These are phyloP conservation scores for Ogataea neopini DNA, from an alignment of 805 yeast genomes.

Conservation along the genomic window DNA sequence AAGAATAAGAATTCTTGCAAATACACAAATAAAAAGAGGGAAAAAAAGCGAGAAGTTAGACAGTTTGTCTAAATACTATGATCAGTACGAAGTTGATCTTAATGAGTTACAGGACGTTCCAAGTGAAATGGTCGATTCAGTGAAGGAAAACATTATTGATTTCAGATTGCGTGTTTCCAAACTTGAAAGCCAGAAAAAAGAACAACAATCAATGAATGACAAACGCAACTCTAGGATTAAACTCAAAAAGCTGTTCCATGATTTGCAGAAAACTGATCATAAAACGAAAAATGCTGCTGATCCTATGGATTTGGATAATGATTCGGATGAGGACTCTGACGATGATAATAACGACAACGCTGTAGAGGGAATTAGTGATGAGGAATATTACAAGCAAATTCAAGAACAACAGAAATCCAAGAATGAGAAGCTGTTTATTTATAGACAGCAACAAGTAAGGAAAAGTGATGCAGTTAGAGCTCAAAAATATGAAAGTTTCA, in stretches of 20 bases:
- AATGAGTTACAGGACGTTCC: conserved; percentile 61
- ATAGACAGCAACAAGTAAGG: conserved; percentile 20
- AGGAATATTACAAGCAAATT: conserved; percentile 25
- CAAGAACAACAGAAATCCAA: conserved; percentile 22
- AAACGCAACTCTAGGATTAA: conserved; percentile 49
- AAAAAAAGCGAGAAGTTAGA: conserved; percentile 8
- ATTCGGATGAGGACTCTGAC: conserved; percentile 35
- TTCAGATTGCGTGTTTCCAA: conserved; percentile 57
- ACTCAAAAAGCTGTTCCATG: conserved; percentile 43
- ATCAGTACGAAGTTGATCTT: conserved; percentile 53
- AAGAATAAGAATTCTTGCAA: conserved; percentile 1
- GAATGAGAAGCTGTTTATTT: conserved; percentile 18
- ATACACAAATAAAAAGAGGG: not conserved
- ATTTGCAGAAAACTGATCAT: conserved; percentile 25
- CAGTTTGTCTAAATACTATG: conserved; percentile 16
- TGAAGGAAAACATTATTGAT: conserved; percentile 52
- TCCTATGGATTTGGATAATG: conserved; percentile 23
- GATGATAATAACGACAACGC: conserved; percentile 31
- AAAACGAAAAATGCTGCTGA: conserved; percentile 23
- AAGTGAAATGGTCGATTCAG: conserved; percentile 49
- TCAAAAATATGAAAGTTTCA: conserved; percentile 37
- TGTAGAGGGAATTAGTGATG: conserved; percentile 22
- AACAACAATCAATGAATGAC: conserved; percentile 48
- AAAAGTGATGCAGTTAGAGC: conserved; percentile 32
- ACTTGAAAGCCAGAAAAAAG: conserved; percentile 52